A percentile compares a stretch with the other conserved stretches of the same genome.
These are phyloP conservation scores for Beauveria sp. DNA, from an alignment of 2,329 filamentous ascomycete genomes.

Conservation along the genomic window DNA sequence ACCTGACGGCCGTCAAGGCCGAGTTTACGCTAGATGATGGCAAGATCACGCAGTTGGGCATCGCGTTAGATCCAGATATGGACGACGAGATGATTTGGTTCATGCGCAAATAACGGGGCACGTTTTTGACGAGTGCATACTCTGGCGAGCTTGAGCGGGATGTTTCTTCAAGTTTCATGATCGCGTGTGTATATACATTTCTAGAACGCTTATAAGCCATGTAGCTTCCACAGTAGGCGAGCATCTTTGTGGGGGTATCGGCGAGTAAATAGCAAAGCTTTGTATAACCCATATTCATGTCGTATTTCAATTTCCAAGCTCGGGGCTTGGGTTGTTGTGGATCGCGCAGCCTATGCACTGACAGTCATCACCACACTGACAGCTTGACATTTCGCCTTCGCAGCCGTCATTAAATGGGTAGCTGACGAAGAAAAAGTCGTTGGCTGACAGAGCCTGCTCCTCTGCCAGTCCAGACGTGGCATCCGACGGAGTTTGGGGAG, in stretches of 20 bases:
- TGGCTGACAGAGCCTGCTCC: constrained; percentile 42
- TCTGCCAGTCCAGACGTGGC: constrained; percentile 37
- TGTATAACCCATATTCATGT: not conserved
- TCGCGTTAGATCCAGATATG: constrained; percentile 16
- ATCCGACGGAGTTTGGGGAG: constrained; percentile 40
- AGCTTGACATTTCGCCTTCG: constrained; percentile 41
- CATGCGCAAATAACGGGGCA: not conserved
- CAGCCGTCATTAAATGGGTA: constrained; percentile 43
- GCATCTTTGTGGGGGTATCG: not conserved
- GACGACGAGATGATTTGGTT: constrained; percentile 18
- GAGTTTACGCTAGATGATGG: constrained; percentile 17
- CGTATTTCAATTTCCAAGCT: not conserved
- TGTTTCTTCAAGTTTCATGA: not conserved
- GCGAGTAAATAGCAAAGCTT: not conserved
- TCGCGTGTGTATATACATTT: not conserved
- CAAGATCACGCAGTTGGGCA: constrained; percentile 13
- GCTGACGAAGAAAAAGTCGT: constrained; percentile 53
- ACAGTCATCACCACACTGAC: constrained; percentile 53
- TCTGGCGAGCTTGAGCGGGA: not conserved
- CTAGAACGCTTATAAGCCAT: not conserved
- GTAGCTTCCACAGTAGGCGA: not conserved
- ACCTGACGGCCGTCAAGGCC: not conserved
- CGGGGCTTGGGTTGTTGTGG: constrained; percentile 30
- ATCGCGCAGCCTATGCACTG: constrained; percentile 50
- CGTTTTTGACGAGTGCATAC: no score